phyloP scores from a whole-genome alignment of 495 filamentous ascomycete genomes.

The Aspergillus sclerotiicarbonarius region DNA sequence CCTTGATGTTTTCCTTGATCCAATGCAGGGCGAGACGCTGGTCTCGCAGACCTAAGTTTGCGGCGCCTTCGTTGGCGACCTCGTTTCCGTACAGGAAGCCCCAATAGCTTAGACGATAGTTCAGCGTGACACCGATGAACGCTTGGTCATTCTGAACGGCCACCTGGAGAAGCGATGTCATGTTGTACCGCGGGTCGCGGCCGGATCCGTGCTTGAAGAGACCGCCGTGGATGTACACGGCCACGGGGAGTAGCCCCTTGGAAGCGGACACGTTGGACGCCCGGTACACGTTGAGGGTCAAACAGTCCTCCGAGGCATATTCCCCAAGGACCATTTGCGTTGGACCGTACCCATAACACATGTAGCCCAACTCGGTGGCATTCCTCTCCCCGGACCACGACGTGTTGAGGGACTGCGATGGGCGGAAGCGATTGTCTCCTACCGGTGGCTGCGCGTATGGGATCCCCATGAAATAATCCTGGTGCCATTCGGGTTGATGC shows the following conservation, averaged over 20 bases:
- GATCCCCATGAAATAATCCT: not conserved
- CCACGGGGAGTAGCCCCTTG: not conserved
- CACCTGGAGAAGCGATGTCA: not conserved
- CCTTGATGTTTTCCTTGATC: not conserved
- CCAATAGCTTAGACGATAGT: not conserved
- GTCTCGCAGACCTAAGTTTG: not conserved
- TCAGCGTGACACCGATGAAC: not conserved
- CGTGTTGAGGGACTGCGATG: not conserved
- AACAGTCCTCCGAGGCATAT: not conserved
- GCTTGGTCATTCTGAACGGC: not conserved
- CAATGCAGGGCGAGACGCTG: not conserved
- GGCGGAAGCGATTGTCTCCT: not conserved
- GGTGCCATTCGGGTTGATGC: not conserved
- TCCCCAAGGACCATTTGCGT: not conserved
- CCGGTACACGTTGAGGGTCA: not conserved
- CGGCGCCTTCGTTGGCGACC: not conserved
- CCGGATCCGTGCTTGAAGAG: not conserved
- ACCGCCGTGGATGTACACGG: not conserved
- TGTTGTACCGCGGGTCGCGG: not conserved
- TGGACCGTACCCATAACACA: not conserved
- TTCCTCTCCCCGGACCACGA: not conserved
- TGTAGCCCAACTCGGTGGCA: not conserved
- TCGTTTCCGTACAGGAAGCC: not conserved
- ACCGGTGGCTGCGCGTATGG: not conserved
- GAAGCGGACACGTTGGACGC: not conserved